These are phyloP conservation scores for Hirschfeldia incana DNA, from an alignment of 345 rosid species.

Conservation along the genomic window DNA sequence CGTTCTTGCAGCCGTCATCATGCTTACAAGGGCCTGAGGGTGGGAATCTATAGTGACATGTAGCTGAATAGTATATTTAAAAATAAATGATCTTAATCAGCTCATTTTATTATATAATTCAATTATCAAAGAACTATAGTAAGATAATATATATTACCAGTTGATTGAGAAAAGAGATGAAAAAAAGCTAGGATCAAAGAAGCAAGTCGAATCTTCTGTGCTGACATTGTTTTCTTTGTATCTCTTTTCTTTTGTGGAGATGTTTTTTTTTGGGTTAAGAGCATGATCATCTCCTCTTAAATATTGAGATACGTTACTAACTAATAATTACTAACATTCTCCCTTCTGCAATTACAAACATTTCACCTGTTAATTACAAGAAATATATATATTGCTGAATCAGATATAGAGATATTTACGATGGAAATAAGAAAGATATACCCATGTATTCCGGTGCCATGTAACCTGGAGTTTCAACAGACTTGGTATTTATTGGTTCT, in stretches of 20 bases:
- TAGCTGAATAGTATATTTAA: neutral
- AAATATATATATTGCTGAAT: no score
- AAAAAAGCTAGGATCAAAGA: neutral
- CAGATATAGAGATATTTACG: no score
- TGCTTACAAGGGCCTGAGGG: neutral
- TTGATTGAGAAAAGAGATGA: neutral
- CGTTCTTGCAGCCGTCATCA: neutral
- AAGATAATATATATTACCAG: neutral
- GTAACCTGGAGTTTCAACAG: neutral
- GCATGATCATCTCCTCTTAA: neutral
- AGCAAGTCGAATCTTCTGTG: neutral
- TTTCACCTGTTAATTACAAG: neutral
- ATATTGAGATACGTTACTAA: neutral
- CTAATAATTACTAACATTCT: neutral
- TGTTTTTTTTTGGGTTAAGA: neutral
- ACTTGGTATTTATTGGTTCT: neutral
- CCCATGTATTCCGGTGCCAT: neutral
- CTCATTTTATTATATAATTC: neutral
- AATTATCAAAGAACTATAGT: neutral
- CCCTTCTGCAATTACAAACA: neutral
- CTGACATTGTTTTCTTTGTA: neutral
- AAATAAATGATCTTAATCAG: neutral
- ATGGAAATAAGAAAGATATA: neutral
- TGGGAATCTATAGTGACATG: neutral
- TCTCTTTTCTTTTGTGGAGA: neutral